Conservation (phyloP, 2,329 filamentous ascomycete species). For the Aspergillus ustus region DNA sequence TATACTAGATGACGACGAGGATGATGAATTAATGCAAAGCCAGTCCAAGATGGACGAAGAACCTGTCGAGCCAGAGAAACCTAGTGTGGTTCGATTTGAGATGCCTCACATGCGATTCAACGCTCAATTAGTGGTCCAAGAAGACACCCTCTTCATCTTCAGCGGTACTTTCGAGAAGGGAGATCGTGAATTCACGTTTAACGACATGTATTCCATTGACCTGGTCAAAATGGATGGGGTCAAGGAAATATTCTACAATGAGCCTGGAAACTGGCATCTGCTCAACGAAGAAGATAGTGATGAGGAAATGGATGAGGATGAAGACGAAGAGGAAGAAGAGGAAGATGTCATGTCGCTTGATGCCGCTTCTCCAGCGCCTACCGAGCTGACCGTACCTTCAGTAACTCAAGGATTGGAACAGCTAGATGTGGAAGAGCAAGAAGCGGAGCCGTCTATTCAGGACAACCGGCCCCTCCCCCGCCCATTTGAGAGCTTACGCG, state of each 20-base stretch:
- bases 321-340: constrained; percentile 49
- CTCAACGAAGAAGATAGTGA: constrained; percentile 65
- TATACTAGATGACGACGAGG: constrained; percentile 57
- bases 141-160: constrained; percentile 91
- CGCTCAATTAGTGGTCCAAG: constrained; percentile 84
- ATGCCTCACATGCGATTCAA: constrained; percentile 92
- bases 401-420: constrained; percentile 44
- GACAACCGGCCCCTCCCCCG: constrained; percentile 77
- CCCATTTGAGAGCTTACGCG: constrained; percentile 86
- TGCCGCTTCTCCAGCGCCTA: constrained; percentile 40
- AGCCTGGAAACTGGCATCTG: constrained; percentile 82
- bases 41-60: constrained; percentile 60
- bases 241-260: constrained; percentile 84
- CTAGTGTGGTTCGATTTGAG: constrained; percentile 73
- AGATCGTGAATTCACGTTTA: constrained; percentile 92
- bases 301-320: constrained; percentile 55
- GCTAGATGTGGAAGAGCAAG: constrained; percentile 44
- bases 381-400: constrained; percentile 43
- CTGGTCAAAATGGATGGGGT: constrained; percentile 94
- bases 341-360: constrained; percentile 52
- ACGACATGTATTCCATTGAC: constrained; percentile 91
- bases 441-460: constrained; percentile 56
- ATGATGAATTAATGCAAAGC: constrained; percentile 37
- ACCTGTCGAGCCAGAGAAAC: constrained; percentile 56
- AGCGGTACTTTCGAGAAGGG: constrained; percentile 95